Evolutionary conservation across 495 filamentous ascomycete genomes (phyloP).

Genomic region (Xylaria venustula): DNA sequence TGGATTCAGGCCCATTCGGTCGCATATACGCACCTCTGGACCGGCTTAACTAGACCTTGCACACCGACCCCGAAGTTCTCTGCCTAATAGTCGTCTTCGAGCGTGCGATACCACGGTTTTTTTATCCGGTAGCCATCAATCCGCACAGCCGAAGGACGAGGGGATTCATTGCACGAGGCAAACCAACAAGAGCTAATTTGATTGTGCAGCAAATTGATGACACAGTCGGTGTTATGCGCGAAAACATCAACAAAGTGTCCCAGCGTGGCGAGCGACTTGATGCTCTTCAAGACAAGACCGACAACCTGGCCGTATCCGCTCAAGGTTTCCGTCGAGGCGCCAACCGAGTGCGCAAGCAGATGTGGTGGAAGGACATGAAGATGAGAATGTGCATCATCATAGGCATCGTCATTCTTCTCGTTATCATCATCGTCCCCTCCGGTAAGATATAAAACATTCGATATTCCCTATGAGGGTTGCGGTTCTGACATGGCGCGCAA

Average conservation of each 20-base stretch:
- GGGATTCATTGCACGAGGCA: not conserved
- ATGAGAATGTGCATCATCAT: slow-evolving; percentile 95
- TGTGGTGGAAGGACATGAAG: slow-evolving; percentile 92
- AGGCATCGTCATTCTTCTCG: slow-evolving; percentile 81
- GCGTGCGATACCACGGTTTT: no score
- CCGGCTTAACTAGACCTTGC: no score
- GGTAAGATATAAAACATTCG: slow-evolving; percentile 52
- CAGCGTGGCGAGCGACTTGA: slow-evolving; percentile 90
- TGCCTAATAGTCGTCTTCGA: no score
- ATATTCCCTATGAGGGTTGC: not conserved
- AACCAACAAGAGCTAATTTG: slow-evolving; percentile 24
- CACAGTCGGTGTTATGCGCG: slow-evolving; percentile 86
- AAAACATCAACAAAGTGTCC: slow-evolving; percentile 90
- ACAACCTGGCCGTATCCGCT: slow-evolving; percentile 84
- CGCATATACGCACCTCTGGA: no score
- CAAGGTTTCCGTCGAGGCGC: slow-evolving; percentile 94
- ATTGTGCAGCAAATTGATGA: slow-evolving; percentile 85
- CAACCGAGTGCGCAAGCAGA: slow-evolving; percentile 91
- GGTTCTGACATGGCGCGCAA: slow-evolving; percentile 1
- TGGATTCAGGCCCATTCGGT: no score
- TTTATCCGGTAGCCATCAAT: not conserved
- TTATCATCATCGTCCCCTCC: slow-evolving; percentile 88
- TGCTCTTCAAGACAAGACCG: slow-evolving; percentile 91
- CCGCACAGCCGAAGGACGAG: not conserved
- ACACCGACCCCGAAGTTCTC: no score